Percentiles rank a stretch among this genome's conserved stretches.
Evolutionary conservation across 805 yeast genomes (phyloP).

Genomic region (Zygotorulaspora chibaensis): DNA sequence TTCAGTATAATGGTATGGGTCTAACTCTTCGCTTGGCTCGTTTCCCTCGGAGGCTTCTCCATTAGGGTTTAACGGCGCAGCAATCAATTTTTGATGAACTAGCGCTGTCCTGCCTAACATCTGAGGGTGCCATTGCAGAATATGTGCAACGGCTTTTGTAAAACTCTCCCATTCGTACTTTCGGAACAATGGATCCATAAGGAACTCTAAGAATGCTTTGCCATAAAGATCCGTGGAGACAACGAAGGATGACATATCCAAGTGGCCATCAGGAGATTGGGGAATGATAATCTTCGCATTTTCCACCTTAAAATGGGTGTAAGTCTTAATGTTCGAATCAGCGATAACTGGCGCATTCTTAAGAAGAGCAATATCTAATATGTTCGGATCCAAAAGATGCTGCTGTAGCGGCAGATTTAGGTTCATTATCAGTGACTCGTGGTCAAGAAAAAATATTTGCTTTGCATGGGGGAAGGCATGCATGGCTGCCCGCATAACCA

Average conservation of each 20-base stretch:
- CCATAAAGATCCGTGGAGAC: conserved; percentile 62
- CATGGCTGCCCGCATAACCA: conserved; percentile 76
- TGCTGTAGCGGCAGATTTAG: conserved; percentile 54
- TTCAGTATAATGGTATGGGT: conserved; percentile 46
- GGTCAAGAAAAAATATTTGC: conserved; percentile 84
- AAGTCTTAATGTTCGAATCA: conserved; percentile 44
- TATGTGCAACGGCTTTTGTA: conserved; percentile 65
- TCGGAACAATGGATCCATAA: conserved; percentile 71
- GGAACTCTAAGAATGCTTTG: conserved; percentile 67
- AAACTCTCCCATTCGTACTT: conserved; percentile 48
- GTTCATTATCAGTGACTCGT: conserved; percentile 73
- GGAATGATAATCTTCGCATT: conserved; percentile 60
- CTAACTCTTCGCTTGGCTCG: conserved; percentile 34
- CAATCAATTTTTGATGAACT: conserved; percentile 59
- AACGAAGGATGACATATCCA: conserved; percentile 70
- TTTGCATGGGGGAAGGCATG: conserved; percentile 88
- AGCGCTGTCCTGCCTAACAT: conserved; percentile 68
- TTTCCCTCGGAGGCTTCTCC: conserved; percentile 21
- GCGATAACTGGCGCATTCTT: conserved; percentile 64
- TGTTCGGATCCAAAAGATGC: conserved; percentile 56
- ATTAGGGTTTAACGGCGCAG: conserved; percentile 41
- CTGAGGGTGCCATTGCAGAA: conserved; percentile 92
- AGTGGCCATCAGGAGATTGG: conserved; percentile 53
- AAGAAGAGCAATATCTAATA: conserved; percentile 57
- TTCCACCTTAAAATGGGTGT: conserved; percentile 51